phyloP scores from a whole-genome alignment of 352 stramenopile genomes.

The Globisporangium camurandrum region DNA sequence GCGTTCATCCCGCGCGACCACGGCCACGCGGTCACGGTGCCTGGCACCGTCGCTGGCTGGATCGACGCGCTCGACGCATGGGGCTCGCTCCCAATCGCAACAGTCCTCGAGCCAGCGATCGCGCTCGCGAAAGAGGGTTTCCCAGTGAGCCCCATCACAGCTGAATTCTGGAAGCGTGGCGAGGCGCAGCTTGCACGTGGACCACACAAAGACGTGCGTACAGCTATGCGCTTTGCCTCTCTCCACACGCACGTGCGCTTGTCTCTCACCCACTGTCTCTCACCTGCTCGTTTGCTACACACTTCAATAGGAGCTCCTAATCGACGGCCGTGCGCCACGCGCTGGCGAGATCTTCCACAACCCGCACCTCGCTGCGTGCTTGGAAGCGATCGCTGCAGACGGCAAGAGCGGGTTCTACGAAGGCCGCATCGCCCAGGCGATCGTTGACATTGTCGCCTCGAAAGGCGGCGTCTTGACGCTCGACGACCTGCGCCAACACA shows the following conservation, averaged over 20 bases:
- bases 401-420: conserved; percentile 85
- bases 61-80: conserved; percentile 84
- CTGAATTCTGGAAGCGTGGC: conserved; percentile 72
- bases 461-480: conserved; percentile 66
- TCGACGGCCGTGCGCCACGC: conserved; percentile 37
- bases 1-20: conserved; percentile 44
- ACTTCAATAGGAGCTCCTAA: conserved; percentile 33
- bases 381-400: conserved; percentile 82
- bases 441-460: conserved; percentile 72
- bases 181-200: conserved; percentile 60
- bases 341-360: conserved; percentile 86
- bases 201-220: conserved; percentile 25
- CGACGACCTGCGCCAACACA: conserved; percentile 85
- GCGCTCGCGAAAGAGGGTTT: conserved; percentile 90
- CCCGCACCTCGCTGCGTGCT: conserved; percentile 68
- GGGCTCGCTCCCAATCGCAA: conserved; percentile 69
- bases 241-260: conserved; percentile 1
- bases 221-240: too few species aligned
- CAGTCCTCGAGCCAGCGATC: conserved; percentile 89
- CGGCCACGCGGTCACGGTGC: conserved; percentile 78
- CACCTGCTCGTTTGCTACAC: not conserved
- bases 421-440: conserved; percentile 77
- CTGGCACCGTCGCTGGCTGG: conserved; percentile 91
- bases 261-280: not conserved
- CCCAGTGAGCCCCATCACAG: conserved; percentile 87